Percentiles rank a stretch among this genome's conserved stretches.
phyloP scores from a whole-genome alignment of 192 early-diverging fungal species.

The Lobosporangium transversale region DNA sequence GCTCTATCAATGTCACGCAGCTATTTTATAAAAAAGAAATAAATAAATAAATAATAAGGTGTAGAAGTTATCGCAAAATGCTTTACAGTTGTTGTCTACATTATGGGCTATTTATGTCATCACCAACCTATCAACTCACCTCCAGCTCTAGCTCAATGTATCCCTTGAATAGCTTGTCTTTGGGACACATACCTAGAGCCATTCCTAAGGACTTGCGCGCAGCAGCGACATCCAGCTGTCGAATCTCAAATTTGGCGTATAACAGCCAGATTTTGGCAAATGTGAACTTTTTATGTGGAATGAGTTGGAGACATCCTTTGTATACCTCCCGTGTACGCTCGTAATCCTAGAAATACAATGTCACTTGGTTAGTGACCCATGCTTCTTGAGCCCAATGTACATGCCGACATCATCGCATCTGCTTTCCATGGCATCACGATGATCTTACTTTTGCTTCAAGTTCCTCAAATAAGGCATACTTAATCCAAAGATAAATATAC shows the following conservation, averaged over 20 bases:
- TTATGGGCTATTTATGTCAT: too few species aligned
- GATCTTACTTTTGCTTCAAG: conserved; percentile 69
- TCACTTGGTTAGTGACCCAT: too few species aligned
- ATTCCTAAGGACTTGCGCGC: conserved; percentile 86
- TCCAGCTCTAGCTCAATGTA: conserved; percentile 97
- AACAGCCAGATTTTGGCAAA: conserved; percentile 98
- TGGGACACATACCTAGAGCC: conserved; percentile 80
- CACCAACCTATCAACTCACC: conserved; percentile 49
- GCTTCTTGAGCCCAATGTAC: too few species aligned
- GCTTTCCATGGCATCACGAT: background rate
- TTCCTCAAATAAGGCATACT: conserved; percentile 98
- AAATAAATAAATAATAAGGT: background rate
- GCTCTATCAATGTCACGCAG: conserved; percentile 95
- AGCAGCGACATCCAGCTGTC: conserved; percentile 72
- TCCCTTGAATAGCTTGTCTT: conserved; percentile 92
- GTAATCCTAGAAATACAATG: conserved; percentile 63
- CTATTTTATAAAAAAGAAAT: conserved; percentile 20
- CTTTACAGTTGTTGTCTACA: too few species aligned
- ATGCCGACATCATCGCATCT: too few species aligned
- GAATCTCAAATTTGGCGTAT: conserved; percentile 93
- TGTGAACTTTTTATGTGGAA: conserved; percentile 95
- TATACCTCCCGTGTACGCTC: conserved; percentile 89
- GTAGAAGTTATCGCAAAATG: too few species aligned
- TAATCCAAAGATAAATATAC: conserved; percentile 99
- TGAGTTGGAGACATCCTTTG: conserved; percentile 77